Evolutionary conservation across 306 rosid species (phyloP).

Genomic region (Macrotyloma uniflorum): DNA sequence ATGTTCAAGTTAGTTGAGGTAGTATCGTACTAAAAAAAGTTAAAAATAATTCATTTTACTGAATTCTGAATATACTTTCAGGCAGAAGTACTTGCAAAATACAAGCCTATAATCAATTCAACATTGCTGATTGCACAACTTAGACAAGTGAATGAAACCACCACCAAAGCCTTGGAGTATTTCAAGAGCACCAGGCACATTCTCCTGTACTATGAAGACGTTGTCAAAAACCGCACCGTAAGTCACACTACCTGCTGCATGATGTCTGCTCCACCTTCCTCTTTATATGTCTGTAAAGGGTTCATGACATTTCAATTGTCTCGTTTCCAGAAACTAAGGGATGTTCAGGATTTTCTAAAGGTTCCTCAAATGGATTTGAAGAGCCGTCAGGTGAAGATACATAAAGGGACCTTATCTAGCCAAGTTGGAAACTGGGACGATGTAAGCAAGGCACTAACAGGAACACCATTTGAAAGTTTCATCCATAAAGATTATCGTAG

Average conservation of each 20-base stretch:
- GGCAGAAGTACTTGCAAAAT: conserved; percentile 90
- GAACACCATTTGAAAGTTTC: conserved; percentile 70
- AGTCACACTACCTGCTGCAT: conserved; percentile 33
- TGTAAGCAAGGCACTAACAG: conserved; percentile 59
- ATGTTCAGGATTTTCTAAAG: conserved; percentile 83
- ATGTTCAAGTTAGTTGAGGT: conserved; percentile 15
- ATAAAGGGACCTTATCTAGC: conserved; percentile 67
- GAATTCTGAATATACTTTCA: conserved; percentile 51
- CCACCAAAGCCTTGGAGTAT: conserved; percentile 81
- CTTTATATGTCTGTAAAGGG: not conserved
- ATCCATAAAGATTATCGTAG: conserved; percentile 59
- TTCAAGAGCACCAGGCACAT: conserved; percentile 89
- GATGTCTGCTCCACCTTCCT: conserved; percentile 20
- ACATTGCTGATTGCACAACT: conserved; percentile 62
- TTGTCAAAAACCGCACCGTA: conserved; percentile 83
- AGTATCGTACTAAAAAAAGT: not conserved
- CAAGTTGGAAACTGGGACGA: conserved; percentile 78
- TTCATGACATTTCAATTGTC: not conserved
- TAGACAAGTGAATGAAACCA: conserved; percentile 73
- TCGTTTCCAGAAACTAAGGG: conserved; percentile 70
- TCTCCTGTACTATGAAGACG: conserved; percentile 81
- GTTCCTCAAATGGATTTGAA: conserved; percentile 73
- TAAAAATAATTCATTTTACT: conserved; percentile 1
- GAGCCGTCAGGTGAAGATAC: conserved; percentile 96
- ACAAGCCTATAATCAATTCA: conserved; percentile 84